A percentile compares a stretch with the other conserved stretches of the same genome.
phyloP scores from a whole-genome alignment of 306 rosid genomes.

The Sicyos baderoa region DNA sequence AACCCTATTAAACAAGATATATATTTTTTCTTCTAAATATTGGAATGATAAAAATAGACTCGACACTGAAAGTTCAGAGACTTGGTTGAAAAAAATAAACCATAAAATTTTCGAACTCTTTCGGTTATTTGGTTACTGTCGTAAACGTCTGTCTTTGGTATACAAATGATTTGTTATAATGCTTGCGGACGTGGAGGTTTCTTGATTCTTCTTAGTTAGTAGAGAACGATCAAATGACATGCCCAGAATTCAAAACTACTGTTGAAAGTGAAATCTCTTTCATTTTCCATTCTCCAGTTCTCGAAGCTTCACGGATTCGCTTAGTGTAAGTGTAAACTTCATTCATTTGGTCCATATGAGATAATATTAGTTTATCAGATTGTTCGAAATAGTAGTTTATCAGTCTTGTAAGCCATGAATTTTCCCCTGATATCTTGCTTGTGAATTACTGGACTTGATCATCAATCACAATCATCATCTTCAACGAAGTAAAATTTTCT shows the following conservation, averaged over 20 bases:
- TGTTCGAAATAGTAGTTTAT: neutral
- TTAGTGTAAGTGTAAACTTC: neutral
- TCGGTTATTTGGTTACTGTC: neutral
- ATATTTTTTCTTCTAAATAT: neutral
- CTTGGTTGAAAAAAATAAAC: neutral
- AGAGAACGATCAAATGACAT: neutral
- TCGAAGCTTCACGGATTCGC: neutral
- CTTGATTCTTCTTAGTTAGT: neutral
- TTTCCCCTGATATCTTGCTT: conserved; percentile 8
- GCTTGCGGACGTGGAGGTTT: neutral
- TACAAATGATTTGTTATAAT: neutral
- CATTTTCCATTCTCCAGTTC: neutral
- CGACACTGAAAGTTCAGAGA: neutral
- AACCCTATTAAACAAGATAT: neutral
- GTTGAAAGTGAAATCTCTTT: neutral
- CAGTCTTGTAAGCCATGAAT: neutral
- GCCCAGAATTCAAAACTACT: neutral
- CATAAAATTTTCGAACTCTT: neutral
- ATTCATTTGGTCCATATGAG: conserved; percentile 6
- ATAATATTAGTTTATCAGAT: neutral
- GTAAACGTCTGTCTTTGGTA: neutral
- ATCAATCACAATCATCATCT: neutral
- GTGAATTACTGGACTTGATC: neutral
- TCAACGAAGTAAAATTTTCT: neutral
- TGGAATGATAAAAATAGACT: neutral